These are phyloP conservation scores for Aaosphaeria pasadenensis DNA, from an alignment of 2,329 filamentous ascomycete genomes.

Conservation along the genomic window DNA sequence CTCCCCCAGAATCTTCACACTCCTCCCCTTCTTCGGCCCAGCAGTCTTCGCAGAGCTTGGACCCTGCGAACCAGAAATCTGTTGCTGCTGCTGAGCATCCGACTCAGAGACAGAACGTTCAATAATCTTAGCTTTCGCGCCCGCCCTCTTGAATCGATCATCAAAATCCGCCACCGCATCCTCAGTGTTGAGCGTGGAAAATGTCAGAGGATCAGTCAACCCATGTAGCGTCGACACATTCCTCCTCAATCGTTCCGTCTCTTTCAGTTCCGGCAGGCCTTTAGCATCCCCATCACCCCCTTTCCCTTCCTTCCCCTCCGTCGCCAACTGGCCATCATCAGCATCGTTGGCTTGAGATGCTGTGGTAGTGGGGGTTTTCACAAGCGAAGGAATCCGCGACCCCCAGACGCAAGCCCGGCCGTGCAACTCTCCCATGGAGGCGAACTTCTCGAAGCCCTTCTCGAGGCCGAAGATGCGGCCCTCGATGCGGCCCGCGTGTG, in stretches of 20 bases:
- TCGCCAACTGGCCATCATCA: not conserved
- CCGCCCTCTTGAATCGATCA: constrained; percentile 78
- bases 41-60: not conserved
- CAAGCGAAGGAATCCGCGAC: constrained; percentile 56
- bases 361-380: not conserved
- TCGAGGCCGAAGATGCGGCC: constrained; percentile 87
- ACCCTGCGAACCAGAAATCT: not conserved
- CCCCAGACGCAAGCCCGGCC: constrained; percentile 82
- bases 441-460: constrained; percentile 90
- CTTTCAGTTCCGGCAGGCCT: constrained; percentile 37
- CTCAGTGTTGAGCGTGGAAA: constrained; percentile 80
- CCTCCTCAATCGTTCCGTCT: constrained; percentile 68
- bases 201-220: constrained; percentile 72
- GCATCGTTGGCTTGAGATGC: not conserved
- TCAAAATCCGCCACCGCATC: constrained; percentile 90
- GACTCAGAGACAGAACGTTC: constrained; percentile 61
- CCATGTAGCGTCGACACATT: constrained; percentile 74
- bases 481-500: constrained; percentile 76
- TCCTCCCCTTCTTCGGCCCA: constrained; percentile 12
- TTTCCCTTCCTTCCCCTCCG: not conserved
- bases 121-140: constrained; percentile 80
- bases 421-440: constrained; percentile 74
- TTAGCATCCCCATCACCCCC: not conserved
- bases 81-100: not conserved
- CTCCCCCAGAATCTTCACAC: constrained; percentile 13